Conservation (phyloP, 1,284 basidiomycete species). For the Termitomyces sp. region DNA sequence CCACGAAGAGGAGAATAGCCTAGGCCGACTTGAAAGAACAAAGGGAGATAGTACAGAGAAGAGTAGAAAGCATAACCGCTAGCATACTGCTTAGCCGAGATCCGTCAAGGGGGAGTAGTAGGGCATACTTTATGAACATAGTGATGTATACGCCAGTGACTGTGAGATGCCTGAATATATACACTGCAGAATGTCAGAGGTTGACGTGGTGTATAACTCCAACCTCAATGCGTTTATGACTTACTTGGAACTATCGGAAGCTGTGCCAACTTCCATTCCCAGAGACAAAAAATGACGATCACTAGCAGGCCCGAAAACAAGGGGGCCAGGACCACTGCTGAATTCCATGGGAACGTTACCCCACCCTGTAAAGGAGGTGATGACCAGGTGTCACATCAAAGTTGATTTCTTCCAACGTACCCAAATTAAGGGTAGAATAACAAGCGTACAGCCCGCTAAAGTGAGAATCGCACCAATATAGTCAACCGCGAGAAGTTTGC, state of each 20-base stretch:
- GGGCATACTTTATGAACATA: slow-evolving; percentile 56
- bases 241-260: slow-evolving; percentile 67
- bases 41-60: slow-evolving; percentile 62
- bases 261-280: slow-evolving; percentile 67
- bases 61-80: slow-evolving; percentile 59
- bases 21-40: slow-evolving; percentile 71
- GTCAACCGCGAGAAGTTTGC: slow-evolving; percentile 67
- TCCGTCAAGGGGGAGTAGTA: slow-evolving; percentile 4
- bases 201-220: neutral
- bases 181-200: slow-evolving; percentile 35
- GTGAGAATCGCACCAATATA: slow-evolving; percentile 59
- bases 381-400: neutral
- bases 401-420: slow-evolving; percentile 31
- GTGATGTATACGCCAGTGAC: slow-evolving; percentile 64
- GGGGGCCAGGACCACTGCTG: slow-evolving; percentile 57
- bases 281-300: slow-evolving; percentile 56
- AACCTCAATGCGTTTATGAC: neutral
- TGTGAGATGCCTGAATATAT: slow-evolving; percentile 69
- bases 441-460: slow-evolving; percentile 54
- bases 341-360: slow-evolving; percentile 63
- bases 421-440: slow-evolving; percentile 72
- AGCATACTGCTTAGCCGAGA: neutral
- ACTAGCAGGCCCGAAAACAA: slow-evolving; percentile 54
- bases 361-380: slow-evolving; percentile 43
- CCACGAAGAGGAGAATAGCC: slow-evolving; percentile 57